Evolutionary conservation across 208 protist species (phyloP), one percentile per base, ranked within the genome.

Genomic region (Spongospora subterranea): DNA sequence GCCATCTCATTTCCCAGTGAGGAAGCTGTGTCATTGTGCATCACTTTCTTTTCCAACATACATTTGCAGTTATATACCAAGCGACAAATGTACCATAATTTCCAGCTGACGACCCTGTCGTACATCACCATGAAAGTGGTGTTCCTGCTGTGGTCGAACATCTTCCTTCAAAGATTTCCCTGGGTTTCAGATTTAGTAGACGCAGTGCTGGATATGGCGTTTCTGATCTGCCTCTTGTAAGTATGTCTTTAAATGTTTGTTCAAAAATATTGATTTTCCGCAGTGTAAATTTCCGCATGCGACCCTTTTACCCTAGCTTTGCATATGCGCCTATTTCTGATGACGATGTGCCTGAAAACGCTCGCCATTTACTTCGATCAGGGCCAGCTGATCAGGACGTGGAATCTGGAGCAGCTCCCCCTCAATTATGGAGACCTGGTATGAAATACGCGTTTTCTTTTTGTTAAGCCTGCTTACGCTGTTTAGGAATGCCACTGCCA

Each of bases 121-220:
- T 82, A 82, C n/a, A 82, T 82, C 71, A 43, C 71, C 13, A 39
- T 82, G 71, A 82, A 82, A 43, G 71, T 82, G 17, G n/a, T 82
- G 17, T 82, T 82, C n/a, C n/a, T 82, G 71, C 71, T 82, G 6
- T 82, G 71, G 71, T 6, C n/a, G 17, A 82, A 82, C 71, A 82
- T 82, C 71, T 82, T 82, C 71, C 71, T 82, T 6, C 71, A 82
- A 82, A 6, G 40, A 6, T 43, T 82, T 35, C 71, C 71, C 17
- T 82, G 71, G 71, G 71, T 82, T 6, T 35, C 71, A 20, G 71
- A 82, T 43, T 20, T 82, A n/a, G 35, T 82, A 35, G 71, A 82
- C 71, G 6, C 71, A 20, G 6, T 82, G 17, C n/a, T 82, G 35
- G 71, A 82, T 43, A 43, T 82, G 6, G 71, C 40, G 13, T 82